Evolutionary conservation across 345 rosid genomes (phyloP), one percentile per base, ranked within the genome.

Genomic region (Gossypium herbaceum): DNA sequence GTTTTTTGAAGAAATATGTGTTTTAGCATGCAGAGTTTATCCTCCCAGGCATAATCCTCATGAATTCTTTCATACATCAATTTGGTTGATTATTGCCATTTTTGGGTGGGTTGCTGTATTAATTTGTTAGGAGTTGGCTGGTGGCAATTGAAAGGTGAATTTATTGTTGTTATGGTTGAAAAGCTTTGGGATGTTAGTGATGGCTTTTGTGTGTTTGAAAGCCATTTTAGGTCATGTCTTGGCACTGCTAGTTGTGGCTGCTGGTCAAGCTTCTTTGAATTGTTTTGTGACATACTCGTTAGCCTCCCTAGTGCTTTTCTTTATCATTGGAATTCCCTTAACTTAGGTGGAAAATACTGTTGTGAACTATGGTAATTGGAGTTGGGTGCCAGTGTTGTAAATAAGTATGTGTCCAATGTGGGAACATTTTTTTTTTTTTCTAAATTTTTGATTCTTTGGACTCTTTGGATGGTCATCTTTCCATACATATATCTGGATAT

Each of bases 1-100:
- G 50, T 64, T 39, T 63, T 63, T 64, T 64, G 50, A 64, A 34
- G 68, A 45, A 41, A 64, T 59, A 59, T 41, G 50, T 39, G 50
- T 64, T 64, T 19, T 17, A 63, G 68, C 48, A 39, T 63, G 68
- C 47, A 17, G 24, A 44, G 43, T 65, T 43, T 24, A 65, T 43
- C 52, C 43, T 65, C 20, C 51, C 10, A 17, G 52, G 20, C 17
- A 4, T 44, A 43, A 27, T 65, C 16, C 22, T 20, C 27, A 65
- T 65, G 52, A 47, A 29, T 15, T 61, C 41, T 34, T 29, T 17
- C 44, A 19, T 65, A 12, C 52, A 44, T 10, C 15, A 62, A 9
- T 65, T 65, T 10, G 15, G 29, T 65, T 41, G 19, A 61, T 61
- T 65, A 19, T 64, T 64, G 68, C 15, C 68, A 7, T n/a, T 64